These are phyloP conservation scores for Coccomyxa sp. DNA, from an alignment of 139 green algal genomes.

Conservation along the genomic window DNA sequence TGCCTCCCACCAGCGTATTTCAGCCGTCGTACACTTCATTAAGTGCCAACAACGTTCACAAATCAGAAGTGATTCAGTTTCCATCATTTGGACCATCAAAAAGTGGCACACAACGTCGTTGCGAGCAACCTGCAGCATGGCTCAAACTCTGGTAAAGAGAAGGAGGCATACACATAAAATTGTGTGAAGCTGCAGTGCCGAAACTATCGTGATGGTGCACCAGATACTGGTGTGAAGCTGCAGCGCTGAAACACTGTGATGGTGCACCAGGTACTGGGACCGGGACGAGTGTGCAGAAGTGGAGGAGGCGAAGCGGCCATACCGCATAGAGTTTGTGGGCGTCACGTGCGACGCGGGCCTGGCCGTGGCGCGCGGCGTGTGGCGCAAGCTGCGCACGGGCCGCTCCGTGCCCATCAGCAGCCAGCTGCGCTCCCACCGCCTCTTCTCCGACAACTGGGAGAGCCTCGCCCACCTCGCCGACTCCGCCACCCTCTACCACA, in stretches of 20 bases:
- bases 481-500: constrained; percentile 47
- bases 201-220: too few relatives aligned
- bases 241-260: too few relatives aligned
- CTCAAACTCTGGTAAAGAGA: too few relatives aligned
- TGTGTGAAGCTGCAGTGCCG: too few relatives aligned
- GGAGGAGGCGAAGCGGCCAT: constrained; percentile 10
- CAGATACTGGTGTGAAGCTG: too few relatives aligned
- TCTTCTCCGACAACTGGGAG: constrained; percentile 38
- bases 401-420: constrained; percentile 34
- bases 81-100: too few relatives aligned
- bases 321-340: constrained; percentile 46
- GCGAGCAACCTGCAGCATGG: too few relatives aligned
- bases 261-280: constrained; percentile 22
- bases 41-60: neutral
- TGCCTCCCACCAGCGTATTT: neutral
- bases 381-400: constrained; percentile 29
- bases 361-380: constrained; percentile 43
- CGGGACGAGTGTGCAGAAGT: constrained; percentile 9
- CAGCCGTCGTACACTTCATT: neutral
- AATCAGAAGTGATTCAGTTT: too few relatives aligned
- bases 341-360: constrained; percentile 47
- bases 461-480: constrained; percentile 29
- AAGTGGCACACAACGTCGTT: too few relatives aligned
- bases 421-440: constrained; percentile 40
- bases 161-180: too few relatives aligned